Evolutionary conservation across 768 basidiomycete species (phyloP).

Genomic region (Phlegmacium glaucopus): DNA sequence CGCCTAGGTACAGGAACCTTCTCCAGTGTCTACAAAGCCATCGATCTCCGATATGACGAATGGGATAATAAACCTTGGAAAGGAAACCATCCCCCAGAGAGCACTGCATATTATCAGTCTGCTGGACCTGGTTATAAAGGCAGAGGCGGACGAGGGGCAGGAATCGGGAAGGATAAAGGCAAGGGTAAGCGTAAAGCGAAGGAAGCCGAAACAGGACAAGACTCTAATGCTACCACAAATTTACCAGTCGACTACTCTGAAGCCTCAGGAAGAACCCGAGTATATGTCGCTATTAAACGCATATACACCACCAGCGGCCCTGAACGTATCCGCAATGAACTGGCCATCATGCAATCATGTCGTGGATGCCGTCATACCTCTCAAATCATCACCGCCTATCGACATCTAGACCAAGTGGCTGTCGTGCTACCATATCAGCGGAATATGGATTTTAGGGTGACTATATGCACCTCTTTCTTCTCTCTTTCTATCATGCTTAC

Average conservation of each 20-base stretch:
- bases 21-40: slow-evolving; percentile 97
- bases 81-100: slow-evolving; percentile 56
- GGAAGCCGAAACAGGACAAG: slow-evolving; percentile 3
- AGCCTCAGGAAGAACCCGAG: slow-evolving; percentile 36
- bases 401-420: slow-evolving; percentile 88
- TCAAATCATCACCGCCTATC: slow-evolving; percentile 92
- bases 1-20: slow-evolving; percentile 97
- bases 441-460: slow-evolving; percentile 90
- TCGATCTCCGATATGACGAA: slow-evolving; percentile 75
- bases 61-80: slow-evolving; percentile 79
- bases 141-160: slow-evolving; percentile 17
- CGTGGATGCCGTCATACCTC: slow-evolving; percentile 85
- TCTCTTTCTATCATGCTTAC: background rate
- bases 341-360: slow-evolving; percentile 83
- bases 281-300: slow-evolving; percentile 91
- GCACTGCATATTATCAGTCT: slow-evolving; percentile 67
- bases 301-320: slow-evolving; percentile 97
- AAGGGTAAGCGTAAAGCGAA: slow-evolving; percentile 3
- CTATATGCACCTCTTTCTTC: slow-evolving; percentile 24
- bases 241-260: background rate
- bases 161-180: background rate
- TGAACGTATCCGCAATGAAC: slow-evolving; percentile 88
- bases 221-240: background rate
- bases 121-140: slow-evolving; percentile 27
- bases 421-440: slow-evolving; percentile 91